These are phyloP conservation scores for Phytophthora podocarpi DNA, from an alignment of 352 stramenopile species.

Conservation along the genomic window DNA sequence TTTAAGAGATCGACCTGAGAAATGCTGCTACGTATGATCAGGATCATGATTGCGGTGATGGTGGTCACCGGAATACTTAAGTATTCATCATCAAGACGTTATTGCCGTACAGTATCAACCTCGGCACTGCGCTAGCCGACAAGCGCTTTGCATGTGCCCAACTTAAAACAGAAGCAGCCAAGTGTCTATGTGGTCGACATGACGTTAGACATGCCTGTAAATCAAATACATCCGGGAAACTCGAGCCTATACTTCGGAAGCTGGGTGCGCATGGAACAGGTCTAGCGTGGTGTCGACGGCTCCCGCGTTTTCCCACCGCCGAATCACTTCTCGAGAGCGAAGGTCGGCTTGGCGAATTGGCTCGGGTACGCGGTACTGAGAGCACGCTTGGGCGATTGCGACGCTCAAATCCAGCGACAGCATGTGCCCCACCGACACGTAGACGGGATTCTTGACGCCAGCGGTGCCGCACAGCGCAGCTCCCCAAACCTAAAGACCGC, in stretches of 20 bases:
- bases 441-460: slow-evolving; percentile 79
- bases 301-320: slow-evolving; percentile 58
- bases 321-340: slow-evolving; percentile 76
- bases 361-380: slow-evolving; percentile 76
- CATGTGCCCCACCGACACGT: slow-evolving; percentile 82
- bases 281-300: slow-evolving; percentile 64
- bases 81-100: too few species aligned
- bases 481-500: slow-evolving; percentile 62
- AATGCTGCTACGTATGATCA: too few species aligned
- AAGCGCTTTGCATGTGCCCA: background rate
- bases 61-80: too few species aligned
- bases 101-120: too few species aligned
- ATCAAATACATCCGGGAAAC: background rate
- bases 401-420: slow-evolving; percentile 72
- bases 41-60: too few species aligned
- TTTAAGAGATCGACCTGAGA: slow-evolving; percentile 20
- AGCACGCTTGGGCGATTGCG: slow-evolving; percentile 59
- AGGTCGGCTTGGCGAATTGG: slow-evolving; percentile 87
- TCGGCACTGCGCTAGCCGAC: too few species aligned
- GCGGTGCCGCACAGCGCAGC: slow-evolving; percentile 66
- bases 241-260: background rate
- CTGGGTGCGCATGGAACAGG: slow-evolving; percentile 28
- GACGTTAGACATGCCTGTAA: slow-evolving; percentile 4
- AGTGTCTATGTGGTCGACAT: slow-evolving; percentile 4
- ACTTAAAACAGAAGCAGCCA: slow-evolving; percentile 9